Evolutionary conservation across 2,329 filamentous ascomycete species (phyloP).

Genomic region (Thielaviopsis populi): DNA sequence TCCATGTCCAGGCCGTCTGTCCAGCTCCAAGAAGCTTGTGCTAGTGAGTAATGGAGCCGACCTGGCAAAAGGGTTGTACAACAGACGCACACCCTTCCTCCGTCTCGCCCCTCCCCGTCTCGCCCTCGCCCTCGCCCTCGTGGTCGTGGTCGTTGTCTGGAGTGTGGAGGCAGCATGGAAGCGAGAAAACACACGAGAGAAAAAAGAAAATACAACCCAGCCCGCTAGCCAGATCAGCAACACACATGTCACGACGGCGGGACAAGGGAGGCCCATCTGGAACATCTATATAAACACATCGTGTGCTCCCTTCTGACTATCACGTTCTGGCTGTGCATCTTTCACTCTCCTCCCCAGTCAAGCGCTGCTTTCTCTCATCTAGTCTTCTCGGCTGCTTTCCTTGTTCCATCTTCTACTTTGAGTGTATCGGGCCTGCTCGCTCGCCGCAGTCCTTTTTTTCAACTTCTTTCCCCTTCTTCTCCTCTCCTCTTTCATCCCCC

Average conservation of each 20-base stretch:
- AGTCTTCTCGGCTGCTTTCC: neutral
- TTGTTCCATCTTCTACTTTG: neutral
- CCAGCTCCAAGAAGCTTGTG: neutral
- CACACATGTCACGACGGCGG: neutral
- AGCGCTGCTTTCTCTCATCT: neutral
- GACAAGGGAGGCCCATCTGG: neutral
- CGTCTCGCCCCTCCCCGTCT: neutral
- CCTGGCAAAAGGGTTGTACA: neutral
- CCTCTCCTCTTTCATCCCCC: neutral
- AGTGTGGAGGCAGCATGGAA: neutral
- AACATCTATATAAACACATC: conserved; percentile 1
- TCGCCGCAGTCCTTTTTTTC: neutral
- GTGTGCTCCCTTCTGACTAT: neutral
- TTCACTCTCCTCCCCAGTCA: neutral
- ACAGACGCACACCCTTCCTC: neutral
- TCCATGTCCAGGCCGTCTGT: neutral
- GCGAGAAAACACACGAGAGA: neutral
- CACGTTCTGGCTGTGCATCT: neutral
- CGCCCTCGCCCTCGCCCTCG: too few species aligned
- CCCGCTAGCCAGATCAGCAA: neutral
- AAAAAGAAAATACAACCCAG: neutral
- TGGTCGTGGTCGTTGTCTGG: too few species aligned
- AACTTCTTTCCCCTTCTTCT: neutral
- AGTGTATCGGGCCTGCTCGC: too few species aligned
- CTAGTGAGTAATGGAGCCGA: neutral